Evolutionary conservation across 176 grass and related monocot species (phyloP).

Genomic region (Carex myosuroides): DNA sequence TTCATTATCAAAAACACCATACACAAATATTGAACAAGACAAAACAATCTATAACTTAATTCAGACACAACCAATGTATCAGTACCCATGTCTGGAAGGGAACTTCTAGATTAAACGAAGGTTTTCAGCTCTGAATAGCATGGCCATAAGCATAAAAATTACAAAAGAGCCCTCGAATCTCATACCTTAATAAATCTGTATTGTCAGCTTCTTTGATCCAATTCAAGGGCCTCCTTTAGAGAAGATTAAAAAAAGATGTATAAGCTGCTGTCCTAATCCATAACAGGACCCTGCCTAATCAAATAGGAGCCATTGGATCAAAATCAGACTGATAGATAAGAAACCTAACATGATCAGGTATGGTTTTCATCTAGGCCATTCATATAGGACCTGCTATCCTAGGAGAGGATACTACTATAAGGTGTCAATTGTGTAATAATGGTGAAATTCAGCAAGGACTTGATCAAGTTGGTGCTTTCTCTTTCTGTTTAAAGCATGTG

Average conservation of each 20-base stretch:
- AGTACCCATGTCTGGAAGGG: background rate
- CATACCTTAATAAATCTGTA: background rate
- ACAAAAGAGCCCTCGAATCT: background rate
- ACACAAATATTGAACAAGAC: background rate
- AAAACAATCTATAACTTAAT: background rate
- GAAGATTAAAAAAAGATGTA: background rate
- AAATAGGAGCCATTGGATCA: conserved; percentile 2
- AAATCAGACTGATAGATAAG: background rate
- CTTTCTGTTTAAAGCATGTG: background rate
- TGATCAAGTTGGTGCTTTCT: background rate
- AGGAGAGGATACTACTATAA: background rate
- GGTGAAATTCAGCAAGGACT: background rate
- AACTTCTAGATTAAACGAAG: background rate
- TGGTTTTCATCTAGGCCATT: background rate
- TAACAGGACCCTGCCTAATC: background rate
- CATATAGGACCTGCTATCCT: background rate
- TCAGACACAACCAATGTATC: background rate
- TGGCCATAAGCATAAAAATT: background rate
- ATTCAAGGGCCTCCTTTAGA: background rate
- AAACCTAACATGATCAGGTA: background rate
- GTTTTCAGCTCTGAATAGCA: background rate
- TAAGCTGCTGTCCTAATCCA: background rate
- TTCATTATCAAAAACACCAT: background rate
- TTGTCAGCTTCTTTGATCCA: background rate
- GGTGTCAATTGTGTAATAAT: background rate